Base-by-base conservation (phyloP, 495 filamentous ascomycete genomes). In the Aspergillus cristatus region DNA sequence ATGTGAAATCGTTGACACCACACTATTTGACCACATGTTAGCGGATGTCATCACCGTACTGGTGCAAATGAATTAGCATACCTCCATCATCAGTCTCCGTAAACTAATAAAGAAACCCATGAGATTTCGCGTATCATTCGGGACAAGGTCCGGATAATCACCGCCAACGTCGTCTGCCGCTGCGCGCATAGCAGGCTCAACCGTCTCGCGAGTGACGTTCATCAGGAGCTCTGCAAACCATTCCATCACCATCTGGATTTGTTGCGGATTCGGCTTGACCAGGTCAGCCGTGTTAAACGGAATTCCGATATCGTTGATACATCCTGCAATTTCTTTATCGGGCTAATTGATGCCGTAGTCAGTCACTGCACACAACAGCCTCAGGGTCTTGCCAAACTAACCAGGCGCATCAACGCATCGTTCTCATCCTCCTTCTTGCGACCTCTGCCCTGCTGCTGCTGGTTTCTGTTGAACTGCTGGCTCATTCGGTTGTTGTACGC, bases 231-330 rank as follows among this genome's bases (percentile, higher is more conserved):
- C 88, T 32, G 85, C 89, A 52, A 97, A 93, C 84, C 86, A 93
- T 74, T 98, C 91, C 43, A 95, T 89, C 24, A 98, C 84, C 72
- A 86, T 83, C 61, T 97, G 93, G 33, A 94, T 88, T 48, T 93
- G 86, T 38, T 86, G 77, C 8, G 93, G 80, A 47, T 94, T 91
- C 3, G 91, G 91, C 53, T 94, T 97, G 43, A 87, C 77, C 25
- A 98, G 72, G 62, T 98, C 91, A 43, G 84, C 81, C n/a, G 82
- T 65, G 1, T 75, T 81, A 59, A 96, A 95, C 3, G 76, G 75
- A 36, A 98, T 84, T 32, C 88, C 89, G 39, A 97, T 91, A 55
- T 97, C 91, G 60, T 78, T 89, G 67, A 98, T 94, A 60, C 91
- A 98, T 52, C 83, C 87, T 50, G 88, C 86, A 37, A 98, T 96